Base-by-base conservation (phyloP, 2,329 filamentous ascomycete genomes). In the Capronia americana region DNA sequence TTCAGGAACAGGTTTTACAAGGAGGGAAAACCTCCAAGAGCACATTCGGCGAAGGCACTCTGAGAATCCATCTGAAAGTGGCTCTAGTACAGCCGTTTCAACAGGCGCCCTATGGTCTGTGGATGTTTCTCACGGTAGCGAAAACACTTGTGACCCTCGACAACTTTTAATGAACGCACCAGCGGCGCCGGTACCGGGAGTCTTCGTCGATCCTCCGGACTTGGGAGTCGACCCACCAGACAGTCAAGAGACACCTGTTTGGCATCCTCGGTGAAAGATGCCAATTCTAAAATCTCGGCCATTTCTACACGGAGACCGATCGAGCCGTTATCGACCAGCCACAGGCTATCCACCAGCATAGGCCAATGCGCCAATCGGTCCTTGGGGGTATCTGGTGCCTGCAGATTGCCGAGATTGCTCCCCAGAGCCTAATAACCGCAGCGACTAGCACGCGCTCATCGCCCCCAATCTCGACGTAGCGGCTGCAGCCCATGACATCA, bases 11-110 rank as follows among this genome's bases (percentile, higher is more conserved):
- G 92, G 92, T 23, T 98, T 98, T 77, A 96, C 93, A 7, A 88
- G 94, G 57, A 91, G 93, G 75, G 94, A 98, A 79, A 97, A 98
- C 74, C 84, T 97, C 3, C 92, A 94, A 75, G 94, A 98, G 79
- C 94, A 97, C 78, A 82, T 97, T n/a, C 90, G 94, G 23, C 89
- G 94, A 32, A 92, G 96, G n/a, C 94, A 98, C 77, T 55, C 59
- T 24, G 58, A 63, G 44, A 20, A 61, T 24, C 17, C 57, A 57
- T 50, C 53, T 26, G 54, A 56, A 12, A 20, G 38, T 10, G 20
- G 38, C 41, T 61, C 60, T 24, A 17, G 41, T 53, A 20, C 26
- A 56, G 48, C 48, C 4, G 17, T 46, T 23, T 57, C 65, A 23
- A 38, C 53, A 38, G 53, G 20, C 12, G 28, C 30, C 23, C 14